Conservation (phyloP, 768 basidiomycete genomes). For the Boletus sp. region DNA sequence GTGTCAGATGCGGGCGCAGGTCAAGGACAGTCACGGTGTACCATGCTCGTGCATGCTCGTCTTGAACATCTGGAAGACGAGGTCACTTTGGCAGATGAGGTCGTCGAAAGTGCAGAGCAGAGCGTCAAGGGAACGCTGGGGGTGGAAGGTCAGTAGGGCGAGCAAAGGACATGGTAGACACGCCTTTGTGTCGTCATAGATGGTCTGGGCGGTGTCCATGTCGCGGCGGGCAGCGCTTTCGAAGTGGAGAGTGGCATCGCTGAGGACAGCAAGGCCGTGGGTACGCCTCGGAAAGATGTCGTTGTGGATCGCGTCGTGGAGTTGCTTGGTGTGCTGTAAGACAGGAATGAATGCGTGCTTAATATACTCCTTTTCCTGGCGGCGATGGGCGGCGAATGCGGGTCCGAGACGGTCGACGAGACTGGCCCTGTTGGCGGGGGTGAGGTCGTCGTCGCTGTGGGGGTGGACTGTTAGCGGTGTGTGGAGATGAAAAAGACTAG, state of each 20-base stretch:
- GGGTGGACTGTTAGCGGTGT: slow-evolving; percentile 3
- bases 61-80: slow-evolving; percentile 50
- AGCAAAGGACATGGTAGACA: slow-evolving; percentile 14
- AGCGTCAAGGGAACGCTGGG: slow-evolving; percentile 41
- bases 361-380: slow-evolving; percentile 27
- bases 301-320: slow-evolving; percentile 34
- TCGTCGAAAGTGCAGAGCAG: slow-evolving; percentile 46
- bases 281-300: slow-evolving; percentile 32
- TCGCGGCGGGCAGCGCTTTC: slow-evolving; percentile 46
- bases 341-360: slow-evolving; percentile 36
- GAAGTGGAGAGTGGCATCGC: slow-evolving; percentile 50
- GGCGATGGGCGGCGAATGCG: slow-evolving; percentile 33
- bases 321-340: slow-evolving; percentile 32
- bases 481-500: background rate
- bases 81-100: slow-evolving; percentile 46
- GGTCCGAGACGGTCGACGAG: slow-evolving; percentile 47
- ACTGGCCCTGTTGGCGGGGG: slow-evolving; percentile 41
- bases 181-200: slow-evolving; percentile 44
- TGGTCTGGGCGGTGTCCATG: slow-evolving; percentile 39
- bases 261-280: slow-evolving; percentile 48
- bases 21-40: slow-evolving; percentile 26
- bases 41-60: slow-evolving; percentile 44
- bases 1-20: slow-evolving; percentile 3
- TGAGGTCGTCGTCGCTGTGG: slow-evolving; percentile 35
- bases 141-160: slow-evolving; percentile 11